Conservation (phyloP, 1,284 basidiomycete genomes). For the Termitomyces sp. region DNA sequence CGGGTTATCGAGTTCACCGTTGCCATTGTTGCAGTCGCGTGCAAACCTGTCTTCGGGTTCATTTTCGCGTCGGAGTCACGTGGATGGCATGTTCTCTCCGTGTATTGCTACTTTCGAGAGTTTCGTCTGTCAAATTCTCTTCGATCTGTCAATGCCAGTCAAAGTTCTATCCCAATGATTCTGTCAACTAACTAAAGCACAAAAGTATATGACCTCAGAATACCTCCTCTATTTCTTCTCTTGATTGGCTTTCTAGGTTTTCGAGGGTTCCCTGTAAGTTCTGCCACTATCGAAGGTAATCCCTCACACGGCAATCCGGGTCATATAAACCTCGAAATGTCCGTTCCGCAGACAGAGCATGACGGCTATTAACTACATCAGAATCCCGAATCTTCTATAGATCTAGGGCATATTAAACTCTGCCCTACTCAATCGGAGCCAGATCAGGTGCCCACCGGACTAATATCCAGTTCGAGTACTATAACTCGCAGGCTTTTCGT, state of each 20-base stretch:
- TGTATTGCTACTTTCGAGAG: no score
- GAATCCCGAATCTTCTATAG: constrained; percentile 1
- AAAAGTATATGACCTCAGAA: background rate
- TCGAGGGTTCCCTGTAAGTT: background rate
- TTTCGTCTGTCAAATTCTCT: background rate
- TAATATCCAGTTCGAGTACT: constrained; percentile 12
- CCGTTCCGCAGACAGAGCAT: background rate
- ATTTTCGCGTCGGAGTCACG: constrained; percentile 10
- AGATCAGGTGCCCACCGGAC: constrained; percentile 13
- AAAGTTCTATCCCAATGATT: background rate
- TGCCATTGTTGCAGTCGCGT: constrained; percentile 13
- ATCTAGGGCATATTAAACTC: constrained; percentile 11
- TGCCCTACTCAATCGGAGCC: constrained; percentile 2
- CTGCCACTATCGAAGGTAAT: background rate
- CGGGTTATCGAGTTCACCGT: constrained; percentile 23
- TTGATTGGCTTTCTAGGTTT: background rate
- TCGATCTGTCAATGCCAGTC: background rate
- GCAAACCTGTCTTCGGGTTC: background rate
- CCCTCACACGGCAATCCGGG: background rate
- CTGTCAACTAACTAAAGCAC: background rate
- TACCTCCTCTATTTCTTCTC: background rate
- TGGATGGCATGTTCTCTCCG: background rate
- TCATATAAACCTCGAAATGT: background rate
- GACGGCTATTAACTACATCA: constrained; percentile 5
- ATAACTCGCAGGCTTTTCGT: constrained; percentile 9